These are phyloP conservation scores for Neonectria neomacrospora DNA, from an alignment of 2,329 filamentous ascomycete genomes.

Conservation along the genomic window DNA sequence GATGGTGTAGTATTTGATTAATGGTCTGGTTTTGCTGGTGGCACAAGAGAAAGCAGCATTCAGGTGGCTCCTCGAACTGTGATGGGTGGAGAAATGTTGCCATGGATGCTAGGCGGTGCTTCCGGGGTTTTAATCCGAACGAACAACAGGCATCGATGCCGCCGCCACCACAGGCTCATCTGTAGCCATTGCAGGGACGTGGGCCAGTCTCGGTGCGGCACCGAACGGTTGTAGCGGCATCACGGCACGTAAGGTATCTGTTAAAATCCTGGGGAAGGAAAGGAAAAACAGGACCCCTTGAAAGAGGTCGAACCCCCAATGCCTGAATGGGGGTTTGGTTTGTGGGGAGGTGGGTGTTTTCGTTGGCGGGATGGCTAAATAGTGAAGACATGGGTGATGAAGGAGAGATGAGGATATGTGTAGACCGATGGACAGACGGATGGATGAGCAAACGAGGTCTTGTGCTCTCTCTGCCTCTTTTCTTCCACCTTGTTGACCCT, in stretches of 20 bases:
- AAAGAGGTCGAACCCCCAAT: constrained; percentile 1
- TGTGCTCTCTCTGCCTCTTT: neutral
- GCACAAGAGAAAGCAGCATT: neutral
- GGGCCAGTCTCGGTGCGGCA: constrained; percentile 7
- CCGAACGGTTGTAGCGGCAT: constrained; percentile 11
- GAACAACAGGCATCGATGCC: constrained; percentile 2
- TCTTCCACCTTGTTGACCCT: neutral
- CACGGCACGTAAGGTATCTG: constrained; percentile 1
- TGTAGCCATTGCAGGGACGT: neutral
- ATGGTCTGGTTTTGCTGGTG: neutral
- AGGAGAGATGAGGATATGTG: neutral
- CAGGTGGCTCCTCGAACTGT: constrained; percentile 13
- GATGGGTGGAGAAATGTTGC: constrained; percentile 29
- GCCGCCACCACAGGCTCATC: constrained; percentile 6
- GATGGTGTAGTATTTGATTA: neutral
- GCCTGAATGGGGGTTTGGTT: constrained; percentile 4
- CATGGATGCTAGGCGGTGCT: constrained; percentile 4
- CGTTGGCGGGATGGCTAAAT: constrained; percentile 3
- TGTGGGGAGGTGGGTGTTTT: neutral
- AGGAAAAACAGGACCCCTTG: constrained; percentile 25
- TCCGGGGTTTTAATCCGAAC: neutral
- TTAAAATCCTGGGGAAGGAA: neutral
- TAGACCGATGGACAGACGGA: neutral
- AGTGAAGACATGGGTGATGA: neutral
- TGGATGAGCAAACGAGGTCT: neutral